phyloP scores from a whole-genome alignment of 352 stramenopile species.

The Phytophthora hibernalis region DNA sequence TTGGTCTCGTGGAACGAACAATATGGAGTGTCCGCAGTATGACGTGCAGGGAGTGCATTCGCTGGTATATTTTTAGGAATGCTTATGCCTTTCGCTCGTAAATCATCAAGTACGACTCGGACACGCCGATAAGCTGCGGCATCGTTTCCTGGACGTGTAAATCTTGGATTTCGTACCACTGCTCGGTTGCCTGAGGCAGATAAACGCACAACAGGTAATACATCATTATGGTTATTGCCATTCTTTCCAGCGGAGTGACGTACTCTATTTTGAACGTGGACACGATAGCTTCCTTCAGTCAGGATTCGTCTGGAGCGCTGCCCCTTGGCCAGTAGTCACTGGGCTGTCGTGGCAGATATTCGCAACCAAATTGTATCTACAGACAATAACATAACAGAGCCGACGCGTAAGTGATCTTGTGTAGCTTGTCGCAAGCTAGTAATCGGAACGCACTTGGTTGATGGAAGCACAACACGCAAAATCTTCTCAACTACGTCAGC shows the following conservation, averaged over 20 bases:
- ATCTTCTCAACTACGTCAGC: slow-evolving; percentile 76
- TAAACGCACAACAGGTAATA: slow-evolving; percentile 9
- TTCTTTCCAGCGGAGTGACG: slow-evolving; percentile 18
- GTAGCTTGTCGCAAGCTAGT: not conserved
- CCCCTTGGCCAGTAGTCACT: slow-evolving; percentile 92
- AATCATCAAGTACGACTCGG: slow-evolving; percentile 93
- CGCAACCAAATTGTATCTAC: slow-evolving; percentile 98
- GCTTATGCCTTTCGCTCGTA: slow-evolving; percentile 85
- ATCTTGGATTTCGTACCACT: slow-evolving; percentile 99
- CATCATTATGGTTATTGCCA: slow-evolving; percentile 16
- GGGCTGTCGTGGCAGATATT: slow-evolving; percentile 98
- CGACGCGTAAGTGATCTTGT: slow-evolving; percentile 8
- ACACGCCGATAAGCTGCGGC: slow-evolving; percentile 98
- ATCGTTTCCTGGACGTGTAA: slow-evolving; percentile 98
- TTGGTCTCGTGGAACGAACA: slow-evolving; percentile 74
- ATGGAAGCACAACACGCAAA: slow-evolving; percentile 54
- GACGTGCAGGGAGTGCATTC: slow-evolving; percentile 14
- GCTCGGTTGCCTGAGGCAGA: slow-evolving; percentile 86
- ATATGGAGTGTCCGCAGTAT: slow-evolving; percentile 71
- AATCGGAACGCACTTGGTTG: slow-evolving; percentile 61
- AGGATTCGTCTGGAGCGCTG: slow-evolving; percentile 91
- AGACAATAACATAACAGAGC: slow-evolving; percentile 3
- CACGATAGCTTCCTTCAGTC: slow-evolving; percentile 96
- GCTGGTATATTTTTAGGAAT: slow-evolving; percentile 29
- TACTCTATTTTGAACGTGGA: slow-evolving; percentile 95